phyloP scores from a whole-genome alignment of 116 monocot species.

The Phalaenopsis hybrid region DNA sequence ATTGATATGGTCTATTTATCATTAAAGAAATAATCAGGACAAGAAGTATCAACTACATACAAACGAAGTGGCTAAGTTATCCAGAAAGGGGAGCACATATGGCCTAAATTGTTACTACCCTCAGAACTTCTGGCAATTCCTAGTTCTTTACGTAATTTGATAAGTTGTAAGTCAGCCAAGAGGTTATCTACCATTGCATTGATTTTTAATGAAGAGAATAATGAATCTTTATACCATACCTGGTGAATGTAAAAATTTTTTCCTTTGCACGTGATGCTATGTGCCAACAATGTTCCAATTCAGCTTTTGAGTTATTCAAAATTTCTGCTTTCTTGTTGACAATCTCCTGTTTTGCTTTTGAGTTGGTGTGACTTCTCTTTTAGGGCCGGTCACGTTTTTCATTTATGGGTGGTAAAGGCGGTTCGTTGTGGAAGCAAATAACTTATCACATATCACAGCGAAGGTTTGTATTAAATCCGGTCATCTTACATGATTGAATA shows the following conservation, averaged over 20 bases:
- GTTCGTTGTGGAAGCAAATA: slow-evolving; percentile 83
- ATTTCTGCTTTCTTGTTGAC: background rate
- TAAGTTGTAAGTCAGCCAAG: background rate
- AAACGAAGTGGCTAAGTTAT: too few relatives aligned
- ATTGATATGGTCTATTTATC: too few relatives aligned
- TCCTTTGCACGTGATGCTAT: background rate
- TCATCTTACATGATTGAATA: background rate
- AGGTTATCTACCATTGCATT: background rate
- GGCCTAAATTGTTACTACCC: too few relatives aligned
- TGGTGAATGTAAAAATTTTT: background rate
- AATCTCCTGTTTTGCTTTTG: background rate
- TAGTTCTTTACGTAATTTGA: background rate
- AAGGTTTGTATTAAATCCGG: slow-evolving; percentile 32
- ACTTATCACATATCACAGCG: slow-evolving; percentile 56
- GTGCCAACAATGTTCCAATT: background rate
- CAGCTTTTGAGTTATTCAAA: background rate
- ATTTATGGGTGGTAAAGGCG: slow-evolving; percentile 96
- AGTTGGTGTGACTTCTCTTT: background rate
- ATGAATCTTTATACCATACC: background rate
- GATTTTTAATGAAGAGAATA: background rate
- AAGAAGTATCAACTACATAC: too few relatives aligned
- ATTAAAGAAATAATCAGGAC: too few relatives aligned
- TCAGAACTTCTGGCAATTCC: too few relatives aligned
- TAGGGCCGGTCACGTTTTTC: slow-evolving; percentile 92
- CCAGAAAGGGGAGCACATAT: too few relatives aligned